Percentiles rank a stretch among this genome's conserved stretches.
phyloP scores from a whole-genome alignment of 1,284 basidiomycete species.

The Anthracocystis walkeri region DNA sequence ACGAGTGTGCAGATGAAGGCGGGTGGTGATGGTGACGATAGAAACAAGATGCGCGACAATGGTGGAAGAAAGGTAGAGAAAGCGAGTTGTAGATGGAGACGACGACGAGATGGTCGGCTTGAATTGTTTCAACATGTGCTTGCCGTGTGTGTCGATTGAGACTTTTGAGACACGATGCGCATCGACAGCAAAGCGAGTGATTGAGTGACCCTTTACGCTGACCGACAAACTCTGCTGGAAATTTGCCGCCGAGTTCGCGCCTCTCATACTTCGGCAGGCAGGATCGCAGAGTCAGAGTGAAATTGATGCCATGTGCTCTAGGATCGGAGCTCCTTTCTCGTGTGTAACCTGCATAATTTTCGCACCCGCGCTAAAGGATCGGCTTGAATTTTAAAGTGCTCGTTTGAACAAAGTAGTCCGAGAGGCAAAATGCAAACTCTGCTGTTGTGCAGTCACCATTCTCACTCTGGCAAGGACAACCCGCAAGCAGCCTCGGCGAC shows the following conservation, averaged over 20 bases:
- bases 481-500: too few species aligned
- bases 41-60: too few species aligned
- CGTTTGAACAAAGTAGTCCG: conserved; percentile 7
- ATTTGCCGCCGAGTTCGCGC: conserved; percentile 5
- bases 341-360: neutral
- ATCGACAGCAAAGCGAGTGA: neutral
- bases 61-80: too few species aligned
- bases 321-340: conserved; percentile 27
- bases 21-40: neutral
- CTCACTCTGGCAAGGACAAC: too few species aligned
- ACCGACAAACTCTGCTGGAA: neutral
- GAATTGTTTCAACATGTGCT: neutral
- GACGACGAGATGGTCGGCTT: neutral
- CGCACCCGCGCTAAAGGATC: neutral
- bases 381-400: neutral
- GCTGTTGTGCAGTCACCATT: too few species aligned
- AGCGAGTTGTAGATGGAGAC: neutral
- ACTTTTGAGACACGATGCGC: conserved; percentile 1
- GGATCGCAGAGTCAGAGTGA: neutral
- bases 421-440: neutral
- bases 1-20: neutral
- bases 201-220: neutral
- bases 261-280: neutral
- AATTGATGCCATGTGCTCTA: conserved; percentile 8
- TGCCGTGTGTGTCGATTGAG: neutral